Evolutionary conservation across 2,329 filamentous ascomycete genomes (phyloP).

Genomic region (Aureobasidium sp.): DNA sequence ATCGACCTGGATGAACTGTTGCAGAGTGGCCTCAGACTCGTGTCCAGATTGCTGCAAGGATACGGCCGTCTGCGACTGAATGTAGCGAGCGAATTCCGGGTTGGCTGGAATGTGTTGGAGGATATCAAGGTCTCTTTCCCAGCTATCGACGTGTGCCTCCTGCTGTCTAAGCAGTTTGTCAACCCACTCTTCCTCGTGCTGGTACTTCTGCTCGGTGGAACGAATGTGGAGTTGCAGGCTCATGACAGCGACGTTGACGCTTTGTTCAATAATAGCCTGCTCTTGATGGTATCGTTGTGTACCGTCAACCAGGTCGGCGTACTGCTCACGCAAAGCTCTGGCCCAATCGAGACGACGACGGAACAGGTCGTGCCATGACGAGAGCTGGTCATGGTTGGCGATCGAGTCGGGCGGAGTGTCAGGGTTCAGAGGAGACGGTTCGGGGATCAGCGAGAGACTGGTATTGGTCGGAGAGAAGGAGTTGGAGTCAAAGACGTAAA

Average conservation of each 20-base stretch:
- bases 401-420: conserved; percentile 69
- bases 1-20: conserved; percentile 69
- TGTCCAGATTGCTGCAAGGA: conserved; percentile 36
- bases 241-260: conserved; percentile 74
- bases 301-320: conserved; percentile 55
- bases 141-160: conserved; percentile 54
- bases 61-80: conserved; percentile 20
- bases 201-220: conserved; percentile 63
- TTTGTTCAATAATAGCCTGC: conserved; percentile 69
- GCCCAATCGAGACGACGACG: conserved; percentile 77
- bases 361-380: conserved; percentile 85
- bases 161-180: conserved; percentile 62
- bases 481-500: conserved; percentile 84
- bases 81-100: conserved; percentile 52
- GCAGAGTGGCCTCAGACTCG: conserved; percentile 47
- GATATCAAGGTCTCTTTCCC: conserved; percentile 62
- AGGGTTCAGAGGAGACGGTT: conserved; percentile 55
- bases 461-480: conserved; percentile 38
- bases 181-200: conserved; percentile 65
- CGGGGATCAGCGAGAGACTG: conserved; percentile 42
- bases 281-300: conserved; percentile 63
- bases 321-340: conserved; percentile 60
- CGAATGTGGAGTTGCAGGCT: conserved; percentile 74
- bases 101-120: conserved; percentile 60
- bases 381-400: conserved; percentile 68